Evolutionary conservation across 1,284 basidiomycete genomes (phyloP).

Genomic region (Taiwanofungus camphoratus): DNA sequence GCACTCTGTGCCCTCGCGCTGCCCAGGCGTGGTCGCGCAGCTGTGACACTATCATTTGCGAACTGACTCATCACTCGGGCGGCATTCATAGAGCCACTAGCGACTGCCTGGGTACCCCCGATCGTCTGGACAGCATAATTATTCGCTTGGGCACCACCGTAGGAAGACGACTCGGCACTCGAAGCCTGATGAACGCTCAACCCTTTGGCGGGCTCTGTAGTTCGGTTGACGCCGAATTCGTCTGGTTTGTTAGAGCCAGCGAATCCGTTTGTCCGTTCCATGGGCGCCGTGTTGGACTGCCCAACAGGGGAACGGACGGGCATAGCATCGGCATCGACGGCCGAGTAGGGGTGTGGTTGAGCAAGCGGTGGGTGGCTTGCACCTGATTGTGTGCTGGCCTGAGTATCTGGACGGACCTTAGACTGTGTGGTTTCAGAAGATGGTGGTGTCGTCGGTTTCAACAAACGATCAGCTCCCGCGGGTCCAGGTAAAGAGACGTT

Average conservation of each 20-base stretch:
- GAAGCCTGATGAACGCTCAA: not conserved
- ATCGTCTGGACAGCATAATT: conserved; percentile 21
- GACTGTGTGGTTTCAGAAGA: conserved; percentile 6
- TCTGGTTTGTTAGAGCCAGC: conserved; percentile 22
- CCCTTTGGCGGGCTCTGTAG: conserved; percentile 1
- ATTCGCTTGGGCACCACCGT: not conserved
- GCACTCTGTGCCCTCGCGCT: conserved; percentile 13
- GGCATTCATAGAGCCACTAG: conserved; percentile 7
- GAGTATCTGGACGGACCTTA: not conserved
- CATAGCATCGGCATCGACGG: conserved; percentile 7
- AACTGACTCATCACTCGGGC: not conserved
- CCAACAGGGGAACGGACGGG: conserved; percentile 11
- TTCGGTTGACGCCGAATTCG: conserved; percentile 24
- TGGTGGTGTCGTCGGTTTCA: not conserved
- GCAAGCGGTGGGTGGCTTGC: no score
- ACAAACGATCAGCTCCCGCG: conserved; percentile 1
- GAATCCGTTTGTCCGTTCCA: conserved; percentile 10
- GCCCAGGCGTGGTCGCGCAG: conserved; percentile 18
- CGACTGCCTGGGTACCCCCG: conserved; percentile 14
- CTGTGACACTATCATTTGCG: conserved; percentile 6
- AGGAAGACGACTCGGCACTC: not conserved
- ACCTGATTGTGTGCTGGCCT: not conserved
- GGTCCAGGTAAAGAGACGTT: conserved; percentile 41
- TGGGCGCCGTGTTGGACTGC: conserved; percentile 30
- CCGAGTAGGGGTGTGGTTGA: conserved; percentile 1